These are phyloP conservation scores for Pseudogymnoascus sp. DNA, from an alignment of 2,329 filamentous ascomycete species.

Conservation along the genomic window DNA sequence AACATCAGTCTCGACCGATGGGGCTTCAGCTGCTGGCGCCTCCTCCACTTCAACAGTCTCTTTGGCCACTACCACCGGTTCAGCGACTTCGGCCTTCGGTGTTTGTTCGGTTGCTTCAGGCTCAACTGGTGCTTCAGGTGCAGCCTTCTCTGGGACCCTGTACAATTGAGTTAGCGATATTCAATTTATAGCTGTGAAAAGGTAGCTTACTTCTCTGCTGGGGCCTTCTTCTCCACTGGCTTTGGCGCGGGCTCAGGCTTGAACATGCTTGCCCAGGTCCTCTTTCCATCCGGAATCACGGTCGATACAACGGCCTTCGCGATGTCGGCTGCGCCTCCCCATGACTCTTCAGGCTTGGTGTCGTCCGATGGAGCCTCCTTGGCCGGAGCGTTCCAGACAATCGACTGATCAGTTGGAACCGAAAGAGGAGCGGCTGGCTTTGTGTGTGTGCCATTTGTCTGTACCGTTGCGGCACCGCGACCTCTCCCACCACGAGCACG, in stretches of 20 bases:
- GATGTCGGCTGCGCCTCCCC: conserved; percentile 29
- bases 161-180: not conserved
- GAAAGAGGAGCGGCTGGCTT: conserved; percentile 50
- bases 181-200: not conserved
- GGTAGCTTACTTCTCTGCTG: conserved; percentile 24
- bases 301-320: conserved; percentile 29
- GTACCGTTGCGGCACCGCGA: conserved; percentile 49
- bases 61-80: conserved; percentile 24
- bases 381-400: conserved; percentile 46
- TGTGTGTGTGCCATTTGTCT: conserved; percentile 53
- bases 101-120: conserved; percentile 33
- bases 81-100: conserved; percentile 29
- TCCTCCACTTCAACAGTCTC: conserved; percentile 9
- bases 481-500: conserved; percentile 52
- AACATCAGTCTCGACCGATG: conserved; percentile 33
- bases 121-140: conserved; percentile 36
- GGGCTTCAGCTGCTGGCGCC: conserved; percentile 16
- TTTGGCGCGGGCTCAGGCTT: conserved; percentile 43
- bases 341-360: conserved; percentile 28
- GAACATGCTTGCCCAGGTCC: conserved; percentile 72
- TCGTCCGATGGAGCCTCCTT: conserved; percentile 33
- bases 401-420: conserved; percentile 62
- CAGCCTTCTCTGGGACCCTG: not conserved
- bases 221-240: conserved; percentile 42
- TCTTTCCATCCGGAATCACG: conserved; percentile 35